Conservation (phyloP, 495 filamentous ascomycete species). For the Xylaria telfairii region DNA sequence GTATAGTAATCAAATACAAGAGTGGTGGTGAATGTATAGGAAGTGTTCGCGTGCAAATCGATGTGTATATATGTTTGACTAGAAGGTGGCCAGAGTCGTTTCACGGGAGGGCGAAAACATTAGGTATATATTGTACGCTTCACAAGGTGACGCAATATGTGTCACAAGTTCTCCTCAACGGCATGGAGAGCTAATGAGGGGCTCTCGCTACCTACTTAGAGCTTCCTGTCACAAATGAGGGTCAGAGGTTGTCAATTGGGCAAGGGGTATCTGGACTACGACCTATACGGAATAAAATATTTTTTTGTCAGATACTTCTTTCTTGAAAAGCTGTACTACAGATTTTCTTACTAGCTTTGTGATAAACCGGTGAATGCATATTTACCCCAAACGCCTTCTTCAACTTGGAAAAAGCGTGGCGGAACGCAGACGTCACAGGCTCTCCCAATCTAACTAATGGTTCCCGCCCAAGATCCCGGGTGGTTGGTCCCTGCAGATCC, state of each 20-base stretch:
- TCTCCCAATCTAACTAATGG: constrained; percentile 3
- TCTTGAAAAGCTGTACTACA: neutral
- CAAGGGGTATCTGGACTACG: neutral
- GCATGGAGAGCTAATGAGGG: constrained; percentile 5
- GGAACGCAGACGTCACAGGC: neutral
- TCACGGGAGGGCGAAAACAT: neutral
- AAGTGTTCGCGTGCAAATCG: neutral
- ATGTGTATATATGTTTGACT: neutral
- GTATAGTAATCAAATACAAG: constrained; percentile 5
- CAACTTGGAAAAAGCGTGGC: neutral
- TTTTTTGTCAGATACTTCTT: neutral
- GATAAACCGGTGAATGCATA: neutral
- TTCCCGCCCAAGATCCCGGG: neutral
- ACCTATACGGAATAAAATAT: neutral
- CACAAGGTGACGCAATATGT: neutral
- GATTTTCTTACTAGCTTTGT: neutral
- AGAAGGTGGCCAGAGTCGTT: neutral
- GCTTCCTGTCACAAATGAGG: neutral
- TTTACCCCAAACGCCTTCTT: neutral
- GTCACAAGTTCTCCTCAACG: constrained; percentile 10
- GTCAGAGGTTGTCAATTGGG: neutral
- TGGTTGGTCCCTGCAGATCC: constrained; percentile 10
- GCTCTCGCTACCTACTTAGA: neutral
- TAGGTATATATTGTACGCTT: neutral
- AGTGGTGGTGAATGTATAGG: neutral